Conservation (phyloP, 225 moss, liverwort and hornwort species). For the Polytrichum commune region DNA sequence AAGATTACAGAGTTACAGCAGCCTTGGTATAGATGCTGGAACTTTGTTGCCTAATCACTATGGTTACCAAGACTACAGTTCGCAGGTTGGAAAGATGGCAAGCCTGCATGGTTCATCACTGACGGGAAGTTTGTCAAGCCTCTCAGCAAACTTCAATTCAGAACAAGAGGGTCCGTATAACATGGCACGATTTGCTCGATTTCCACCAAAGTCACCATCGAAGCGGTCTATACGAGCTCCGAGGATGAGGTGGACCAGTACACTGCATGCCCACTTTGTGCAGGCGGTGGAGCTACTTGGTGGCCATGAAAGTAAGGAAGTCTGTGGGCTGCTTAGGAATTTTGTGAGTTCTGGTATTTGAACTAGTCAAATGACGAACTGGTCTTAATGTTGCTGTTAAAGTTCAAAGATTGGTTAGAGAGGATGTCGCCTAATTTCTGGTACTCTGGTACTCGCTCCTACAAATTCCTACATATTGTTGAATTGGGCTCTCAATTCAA, state of each 20-base stretch:
- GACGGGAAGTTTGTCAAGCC: constrained; percentile 24
- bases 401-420: too few species aligned
- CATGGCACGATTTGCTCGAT: constrained; percentile 62
- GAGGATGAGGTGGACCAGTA: constrained; percentile 88
- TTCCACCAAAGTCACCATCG: constrained; percentile 64
- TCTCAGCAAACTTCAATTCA: constrained; percentile 20
- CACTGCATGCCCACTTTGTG: constrained; percentile 75
- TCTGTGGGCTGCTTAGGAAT: too few species aligned
- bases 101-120: constrained; percentile 14
- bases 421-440: too few species aligned
- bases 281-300: constrained; percentile 95
- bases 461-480: too few species aligned
- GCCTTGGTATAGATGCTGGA: constrained; percentile 26
- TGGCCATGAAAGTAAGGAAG: constrained; percentile 77
- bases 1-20: constrained; percentile 27
- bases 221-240: constrained; percentile 88
- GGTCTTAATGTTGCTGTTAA: too few species aligned
- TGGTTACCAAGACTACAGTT: constrained; percentile 12
- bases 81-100: constrained; percentile 11
- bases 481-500: too few species aligned
- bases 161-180: constrained; percentile 35
- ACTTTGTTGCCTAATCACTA: constrained; percentile 8
- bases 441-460: too few species aligned
- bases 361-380: too few species aligned
- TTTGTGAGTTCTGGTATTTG: background rate